A percentile compares a stretch with the other conserved stretches of the same genome.
Evolutionary conservation across 2,329 filamentous ascomycete genomes (phyloP).

Genomic region (Gyromitra esculenta): DNA sequence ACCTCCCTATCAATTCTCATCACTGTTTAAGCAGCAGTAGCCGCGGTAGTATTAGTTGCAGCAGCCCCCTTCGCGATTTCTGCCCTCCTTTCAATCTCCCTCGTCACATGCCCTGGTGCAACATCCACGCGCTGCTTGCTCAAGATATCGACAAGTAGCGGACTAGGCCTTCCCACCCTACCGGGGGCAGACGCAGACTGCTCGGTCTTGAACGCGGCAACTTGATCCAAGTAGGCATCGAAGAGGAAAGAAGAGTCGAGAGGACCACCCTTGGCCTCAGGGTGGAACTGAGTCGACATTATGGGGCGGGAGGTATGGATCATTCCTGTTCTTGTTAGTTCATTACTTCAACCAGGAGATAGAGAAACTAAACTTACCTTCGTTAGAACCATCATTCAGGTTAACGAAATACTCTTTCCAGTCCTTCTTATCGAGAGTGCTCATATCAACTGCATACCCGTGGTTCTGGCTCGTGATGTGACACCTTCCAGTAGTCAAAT

Average conservation of each 20-base stretch:
- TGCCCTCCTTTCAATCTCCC: conserved; percentile 62
- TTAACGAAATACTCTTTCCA: conserved; percentile 99
- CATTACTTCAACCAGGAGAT: background rate
- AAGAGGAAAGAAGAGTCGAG: conserved; percentile 96
- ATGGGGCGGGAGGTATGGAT: conserved; percentile 96
- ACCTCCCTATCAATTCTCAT: background rate
- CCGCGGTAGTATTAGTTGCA: conserved; percentile 7
- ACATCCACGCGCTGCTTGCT: conserved; percentile 96
- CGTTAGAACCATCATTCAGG: conserved; percentile 96
- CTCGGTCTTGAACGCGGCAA: conserved; percentile 86
- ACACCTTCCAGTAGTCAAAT: conserved; percentile 94
- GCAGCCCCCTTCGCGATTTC: conserved; percentile 57
- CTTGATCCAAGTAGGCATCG: conserved; percentile 92
- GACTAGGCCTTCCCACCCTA: conserved; percentile 81
- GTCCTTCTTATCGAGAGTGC: conserved; percentile 77
- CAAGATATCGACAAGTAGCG: conserved; percentile 87
- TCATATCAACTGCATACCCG: conserved; percentile 91
- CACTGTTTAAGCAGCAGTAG: conserved; percentile 1
- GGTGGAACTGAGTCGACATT: conserved; percentile 98
- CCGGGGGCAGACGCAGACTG: conserved; percentile 73
- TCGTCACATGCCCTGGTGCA: conserved; percentile 70
- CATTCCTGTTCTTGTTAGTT: conserved; percentile 68
- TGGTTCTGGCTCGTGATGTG: conserved; percentile 99
- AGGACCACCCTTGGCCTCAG: conserved; percentile 95
- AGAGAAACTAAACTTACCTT: conserved; percentile 66